Conservation (phyloP, 2,329 filamentous ascomycete genomes). For the Diplodia intermedia region DNA sequence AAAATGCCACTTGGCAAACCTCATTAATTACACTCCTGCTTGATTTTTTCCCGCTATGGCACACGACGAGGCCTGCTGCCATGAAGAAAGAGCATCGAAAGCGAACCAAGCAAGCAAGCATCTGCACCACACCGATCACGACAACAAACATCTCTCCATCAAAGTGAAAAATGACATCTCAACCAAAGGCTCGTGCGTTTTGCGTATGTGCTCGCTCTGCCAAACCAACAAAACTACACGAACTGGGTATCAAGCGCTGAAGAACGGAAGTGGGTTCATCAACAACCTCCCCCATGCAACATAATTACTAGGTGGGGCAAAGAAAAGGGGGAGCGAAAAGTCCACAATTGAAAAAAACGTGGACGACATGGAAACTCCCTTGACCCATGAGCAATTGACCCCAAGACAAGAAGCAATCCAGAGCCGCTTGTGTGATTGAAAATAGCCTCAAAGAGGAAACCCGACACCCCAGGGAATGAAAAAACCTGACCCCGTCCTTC, state of each 20-base stretch:
- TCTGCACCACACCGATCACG: neutral
- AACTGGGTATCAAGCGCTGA: constrained; percentile 27
- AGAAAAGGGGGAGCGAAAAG: neutral
- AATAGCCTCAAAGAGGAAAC: neutral
- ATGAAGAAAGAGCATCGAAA: too few relatives aligned
- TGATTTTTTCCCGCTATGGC: too few relatives aligned
- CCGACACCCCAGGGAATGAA: neutral
- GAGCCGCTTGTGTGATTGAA: neutral
- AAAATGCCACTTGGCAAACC: neutral
- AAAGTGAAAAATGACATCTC: neutral
- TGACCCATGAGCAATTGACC: neutral
- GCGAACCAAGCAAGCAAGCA: too few relatives aligned
- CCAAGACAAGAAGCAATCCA: constrained; percentile 15
- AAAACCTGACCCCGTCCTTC: neutral
- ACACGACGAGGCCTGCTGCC: too few relatives aligned
- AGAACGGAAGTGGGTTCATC: constrained; percentile 25
- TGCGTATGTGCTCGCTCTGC: constrained; percentile 2
- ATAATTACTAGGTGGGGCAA: neutral
- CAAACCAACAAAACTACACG: constrained; percentile 9
- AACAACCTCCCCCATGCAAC: constrained; percentile 15
- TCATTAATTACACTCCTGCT: neutral
- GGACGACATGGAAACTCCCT: neutral
- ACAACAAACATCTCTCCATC: neutral
- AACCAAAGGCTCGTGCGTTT: constrained; percentile 2
- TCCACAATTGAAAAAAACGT: neutral